Evolutionary conservation across 1,284 basidiomycete species (phyloP).

Genomic region (Pyrrhoderma lamaoense): DNA sequence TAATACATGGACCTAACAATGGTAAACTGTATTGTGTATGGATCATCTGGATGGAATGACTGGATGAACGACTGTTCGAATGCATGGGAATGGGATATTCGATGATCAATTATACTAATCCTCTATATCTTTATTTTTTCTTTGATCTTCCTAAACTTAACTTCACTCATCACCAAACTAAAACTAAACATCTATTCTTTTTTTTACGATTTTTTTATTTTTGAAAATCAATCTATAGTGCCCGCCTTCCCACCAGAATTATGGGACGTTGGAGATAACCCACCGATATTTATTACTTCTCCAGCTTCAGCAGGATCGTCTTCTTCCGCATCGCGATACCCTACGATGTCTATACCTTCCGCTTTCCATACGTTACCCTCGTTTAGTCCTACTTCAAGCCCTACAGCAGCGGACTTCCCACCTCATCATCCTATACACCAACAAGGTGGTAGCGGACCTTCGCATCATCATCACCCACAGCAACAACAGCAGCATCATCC

Average conservation of each 20-base stretch:
- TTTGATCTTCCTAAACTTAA: too few species aligned
- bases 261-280: slow-evolving; percentile 42
- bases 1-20: too few species aligned
- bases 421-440: slow-evolving; percentile 27
- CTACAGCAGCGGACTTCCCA: slow-evolving; percentile 47
- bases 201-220: neutral
- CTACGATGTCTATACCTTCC: slow-evolving; percentile 21
- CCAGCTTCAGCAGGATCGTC: slow-evolving; percentile 39
- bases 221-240: slow-evolving; percentile 27
- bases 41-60: too few species aligned
- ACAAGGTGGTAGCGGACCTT: slow-evolving; percentile 1
- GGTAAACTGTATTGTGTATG: too few species aligned
- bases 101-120: too few species aligned
- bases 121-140: too few species aligned
- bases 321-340: slow-evolving; percentile 25
- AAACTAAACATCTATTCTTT: too few species aligned
- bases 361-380: slow-evolving; percentile 32
- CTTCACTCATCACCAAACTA: too few species aligned
- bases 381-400: slow-evolving; percentile 54
- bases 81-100: too few species aligned
- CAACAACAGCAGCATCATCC: too few species aligned
- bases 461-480: neutral
- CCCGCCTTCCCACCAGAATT: slow-evolving; percentile 55
- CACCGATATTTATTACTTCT: slow-evolving; percentile 67
- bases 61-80: too few species aligned